Evolutionary conservation across 306 rosid species (phyloP), one percentile per base, ranked within the genome.

Genomic region (Corylus avellana): DNA sequence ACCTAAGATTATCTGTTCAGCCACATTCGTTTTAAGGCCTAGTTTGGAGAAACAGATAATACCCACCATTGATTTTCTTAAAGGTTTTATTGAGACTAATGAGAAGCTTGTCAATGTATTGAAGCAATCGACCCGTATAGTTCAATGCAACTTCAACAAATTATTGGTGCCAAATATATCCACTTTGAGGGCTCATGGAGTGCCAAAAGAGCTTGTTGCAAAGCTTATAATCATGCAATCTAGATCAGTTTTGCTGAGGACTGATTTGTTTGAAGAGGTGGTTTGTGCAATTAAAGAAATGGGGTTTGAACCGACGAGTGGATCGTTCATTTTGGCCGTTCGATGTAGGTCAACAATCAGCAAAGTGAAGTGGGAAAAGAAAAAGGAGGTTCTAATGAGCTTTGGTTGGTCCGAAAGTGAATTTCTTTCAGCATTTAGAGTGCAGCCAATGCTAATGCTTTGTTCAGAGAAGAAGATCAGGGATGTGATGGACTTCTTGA

Each of bases 401-500:
- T 64, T 17, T 64, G 48, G 47, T 64, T 64, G 70, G 48, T 64
- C 70, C 1, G 48, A 35, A 64, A 35, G 14, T 35, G 22, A 64
- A 3, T 64, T 64, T 64, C 20, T 37, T 64, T 14, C 22, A 5
- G 48, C 48, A 10, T 35, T 64, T 64, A 7, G 47, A 64, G 25
- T 64, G 18, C 70, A 64, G 47, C 48, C 48, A 35, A 16, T 64
- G 70, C 12, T 64, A 37, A 64, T 35, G 70, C 8, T 17, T 64
- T 64, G 48, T 64, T 64, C 70, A 16, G 48, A 32, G 70, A 8
- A 35, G 48, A 64, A 64, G 70, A 35, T 64, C 37, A 8, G 48
- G 70, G 13, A 64, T 64, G 70, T 64, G 48, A 39, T 64, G n/a
- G 70, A 64, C 7, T 35, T 64, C 70, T 35, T 64, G 70, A 64